These are phyloP conservation scores for Rhodamnia rubescens DNA, from an alignment of 345 rosid genomes.

Conservation along the genomic window DNA sequence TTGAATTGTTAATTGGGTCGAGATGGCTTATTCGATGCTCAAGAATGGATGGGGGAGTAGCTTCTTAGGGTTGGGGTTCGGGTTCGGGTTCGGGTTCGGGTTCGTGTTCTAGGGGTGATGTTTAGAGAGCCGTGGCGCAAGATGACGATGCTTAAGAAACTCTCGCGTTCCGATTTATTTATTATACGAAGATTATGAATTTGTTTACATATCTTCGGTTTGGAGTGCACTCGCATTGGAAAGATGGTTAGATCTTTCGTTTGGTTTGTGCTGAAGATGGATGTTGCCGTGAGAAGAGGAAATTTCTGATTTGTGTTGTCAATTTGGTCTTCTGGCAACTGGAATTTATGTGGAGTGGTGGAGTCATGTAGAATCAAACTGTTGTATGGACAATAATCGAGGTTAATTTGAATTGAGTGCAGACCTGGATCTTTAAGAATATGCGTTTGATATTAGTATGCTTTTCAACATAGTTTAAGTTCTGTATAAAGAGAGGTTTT, in stretches of 20 bases:
- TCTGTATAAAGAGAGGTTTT: neutral
- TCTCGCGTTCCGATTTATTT: neutral
- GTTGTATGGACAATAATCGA: neutral
- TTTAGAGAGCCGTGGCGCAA: neutral
- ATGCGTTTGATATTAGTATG: neutral
- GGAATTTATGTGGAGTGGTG: neutral
- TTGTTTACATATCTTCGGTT: neutral
- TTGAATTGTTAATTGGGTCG: neutral
- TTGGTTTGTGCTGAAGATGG: neutral
- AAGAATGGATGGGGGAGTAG: neutral
- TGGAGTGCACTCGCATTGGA: neutral
- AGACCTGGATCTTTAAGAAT: neutral
- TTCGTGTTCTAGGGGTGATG: neutral
- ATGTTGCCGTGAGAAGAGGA: neutral
- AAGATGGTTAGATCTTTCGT: neutral
- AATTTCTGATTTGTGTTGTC: neutral
- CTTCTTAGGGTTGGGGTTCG: neutral
- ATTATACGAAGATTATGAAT: neutral
- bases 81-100: too few relatives aligned
- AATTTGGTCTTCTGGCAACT: neutral
- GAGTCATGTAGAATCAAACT: neutral
- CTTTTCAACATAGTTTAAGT: neutral
- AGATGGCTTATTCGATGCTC: neutral
- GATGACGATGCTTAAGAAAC: neutral
- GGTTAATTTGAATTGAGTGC: neutral